Conservation (phyloP, 75 land plant species). For the Ceratopteris richardii region DNA sequence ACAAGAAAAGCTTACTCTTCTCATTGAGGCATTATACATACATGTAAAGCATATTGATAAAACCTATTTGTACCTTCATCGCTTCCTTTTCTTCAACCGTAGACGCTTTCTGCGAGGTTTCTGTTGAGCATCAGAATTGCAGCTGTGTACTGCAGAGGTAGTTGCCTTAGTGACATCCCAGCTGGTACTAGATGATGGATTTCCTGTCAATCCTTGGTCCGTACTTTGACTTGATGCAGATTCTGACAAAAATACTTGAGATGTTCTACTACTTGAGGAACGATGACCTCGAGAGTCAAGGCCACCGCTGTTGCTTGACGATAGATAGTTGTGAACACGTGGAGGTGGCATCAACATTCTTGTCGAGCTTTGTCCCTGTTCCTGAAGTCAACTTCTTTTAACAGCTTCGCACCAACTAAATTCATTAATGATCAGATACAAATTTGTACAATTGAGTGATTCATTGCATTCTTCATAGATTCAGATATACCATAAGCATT, state of each 20-base stretch:
- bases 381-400: not conserved
- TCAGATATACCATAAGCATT: no score
- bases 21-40: no score
- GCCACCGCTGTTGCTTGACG: constrained; percentile 17
- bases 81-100: constrained; percentile 49
- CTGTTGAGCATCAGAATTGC: constrained; percentile 62
- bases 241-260: constrained; percentile 3
- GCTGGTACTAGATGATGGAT: constrained; percentile 27
- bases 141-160: constrained; percentile 39
- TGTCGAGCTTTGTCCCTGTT: constrained; percentile 60
- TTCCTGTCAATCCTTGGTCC: constrained; percentile 24
- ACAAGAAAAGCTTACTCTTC: no score
- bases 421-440: no score
- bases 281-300: constrained; percentile 11
- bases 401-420: not conserved
- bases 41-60: no score
- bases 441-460: no score
- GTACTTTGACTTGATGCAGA: constrained; percentile 32
- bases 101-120: constrained; percentile 63
- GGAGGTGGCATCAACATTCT: constrained; percentile 76
- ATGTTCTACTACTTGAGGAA: constrained; percentile 10
- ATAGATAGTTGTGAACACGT: constrained; percentile 25
- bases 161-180: constrained; percentile 20
- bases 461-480: no score
- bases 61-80: constrained; percentile 16